Conservation (phyloP, 208 protist genomes). For the Endotrypanum monterogeii region DNA sequence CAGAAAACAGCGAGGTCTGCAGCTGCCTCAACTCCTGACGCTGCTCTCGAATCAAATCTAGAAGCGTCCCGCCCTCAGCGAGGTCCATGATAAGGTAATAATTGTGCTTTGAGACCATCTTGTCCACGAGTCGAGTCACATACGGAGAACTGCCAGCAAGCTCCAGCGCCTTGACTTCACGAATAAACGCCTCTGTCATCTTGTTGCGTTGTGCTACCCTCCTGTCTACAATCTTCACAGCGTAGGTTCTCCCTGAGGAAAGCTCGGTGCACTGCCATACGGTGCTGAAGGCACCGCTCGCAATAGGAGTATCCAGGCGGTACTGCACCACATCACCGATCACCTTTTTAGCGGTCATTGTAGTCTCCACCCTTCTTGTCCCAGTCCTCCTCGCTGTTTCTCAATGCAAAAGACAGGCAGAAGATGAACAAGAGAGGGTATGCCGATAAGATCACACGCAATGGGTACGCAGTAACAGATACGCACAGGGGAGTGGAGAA, state of each 20-base stretch:
- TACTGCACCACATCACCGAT: conserved; percentile 61
- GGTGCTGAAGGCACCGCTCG: conserved; percentile 78
- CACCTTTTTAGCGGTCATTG: conserved; percentile 58
- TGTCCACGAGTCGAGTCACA: conserved; percentile 70
- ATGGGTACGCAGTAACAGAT: not conserved
- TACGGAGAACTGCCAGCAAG: conserved; percentile 46
- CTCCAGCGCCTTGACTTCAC: conserved; percentile 78
- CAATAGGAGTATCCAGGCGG: conserved; percentile 55
- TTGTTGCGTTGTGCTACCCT: conserved; percentile 37
- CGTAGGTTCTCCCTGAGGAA: conserved; percentile 40
- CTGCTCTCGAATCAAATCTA: conserved; percentile 52
- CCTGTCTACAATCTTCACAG: conserved; percentile 75
- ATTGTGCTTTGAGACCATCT: conserved; percentile 71
- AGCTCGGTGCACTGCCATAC: conserved; percentile 77
- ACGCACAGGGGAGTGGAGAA: not conserved
- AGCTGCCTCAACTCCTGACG: conserved; percentile 25
- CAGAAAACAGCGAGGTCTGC: conserved; percentile 14
- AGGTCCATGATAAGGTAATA: conserved; percentile 87
- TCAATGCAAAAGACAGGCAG: not conserved
- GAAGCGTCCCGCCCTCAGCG: conserved; percentile 75
- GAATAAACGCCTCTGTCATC: conserved; percentile 63
- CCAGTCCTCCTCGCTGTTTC: not conserved
- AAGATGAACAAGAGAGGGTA: not conserved
- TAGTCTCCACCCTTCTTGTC: not conserved
- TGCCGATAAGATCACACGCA: not conserved